These are phyloP conservation scores for Botryotinia convoluta DNA, from an alignment of 2,329 filamentous ascomycete genomes.

Conservation along the genomic window DNA sequence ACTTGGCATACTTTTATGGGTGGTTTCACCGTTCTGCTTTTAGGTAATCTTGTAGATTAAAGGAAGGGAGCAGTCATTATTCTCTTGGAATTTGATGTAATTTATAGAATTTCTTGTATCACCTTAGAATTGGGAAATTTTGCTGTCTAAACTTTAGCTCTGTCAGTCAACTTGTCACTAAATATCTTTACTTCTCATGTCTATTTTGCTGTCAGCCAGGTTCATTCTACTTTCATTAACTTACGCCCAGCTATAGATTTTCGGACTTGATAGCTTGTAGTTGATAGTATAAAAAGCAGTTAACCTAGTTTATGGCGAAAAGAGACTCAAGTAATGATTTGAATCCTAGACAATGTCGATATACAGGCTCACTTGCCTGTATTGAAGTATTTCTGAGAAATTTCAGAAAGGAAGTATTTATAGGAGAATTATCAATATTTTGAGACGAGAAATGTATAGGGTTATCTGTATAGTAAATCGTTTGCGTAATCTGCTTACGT, in stretches of 20 bases:
- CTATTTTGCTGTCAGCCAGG: neutral
- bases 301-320: neutral
- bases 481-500: neutral
- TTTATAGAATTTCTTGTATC: no score
- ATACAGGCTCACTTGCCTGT: no score
- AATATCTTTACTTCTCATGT: neutral
- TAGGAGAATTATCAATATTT: neutral
- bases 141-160: neutral
- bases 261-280: no score
- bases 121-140: no score
- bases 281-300: no score
- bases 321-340: neutral
- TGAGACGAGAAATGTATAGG: neutral
- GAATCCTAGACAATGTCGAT: rapidly evolving
- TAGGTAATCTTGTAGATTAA: no score
- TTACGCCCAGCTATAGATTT: neutral
- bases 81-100: no score
- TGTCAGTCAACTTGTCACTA: neutral
- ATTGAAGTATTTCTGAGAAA: rapidly evolving
- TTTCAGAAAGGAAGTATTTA: neutral
- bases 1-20: neutral
- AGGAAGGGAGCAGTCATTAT: no score
- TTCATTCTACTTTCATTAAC: neutral
- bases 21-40: rapidly evolving
- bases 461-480: neutral